These are phyloP conservation scores for Diaporthe vaccinii DNA, from an alignment of 2,329 filamentous ascomycete species.

Conservation along the genomic window DNA sequence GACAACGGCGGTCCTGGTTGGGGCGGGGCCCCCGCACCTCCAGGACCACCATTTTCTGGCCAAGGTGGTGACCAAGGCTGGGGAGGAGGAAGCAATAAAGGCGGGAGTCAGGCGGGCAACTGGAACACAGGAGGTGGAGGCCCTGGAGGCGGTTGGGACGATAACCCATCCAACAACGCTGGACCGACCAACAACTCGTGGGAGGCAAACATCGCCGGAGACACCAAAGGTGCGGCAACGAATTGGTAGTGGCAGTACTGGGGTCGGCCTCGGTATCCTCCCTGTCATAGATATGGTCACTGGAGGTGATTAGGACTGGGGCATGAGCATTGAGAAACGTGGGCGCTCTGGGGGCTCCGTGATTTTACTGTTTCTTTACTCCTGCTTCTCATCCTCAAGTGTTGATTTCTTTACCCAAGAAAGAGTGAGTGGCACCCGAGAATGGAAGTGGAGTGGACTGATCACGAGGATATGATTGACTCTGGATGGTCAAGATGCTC, in stretches of 20 bases:
- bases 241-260: slow-evolving; percentile 36
- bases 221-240: slow-evolving; percentile 31
- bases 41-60: neutral
- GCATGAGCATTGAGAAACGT: neutral
- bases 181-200: slow-evolving; percentile 16
- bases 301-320: neutral
- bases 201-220: neutral
- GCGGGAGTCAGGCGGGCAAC: neutral
- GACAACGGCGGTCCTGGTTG: neutral
- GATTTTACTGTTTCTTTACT: slow-evolving; percentile 4
- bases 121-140: slow-evolving; percentile 14
- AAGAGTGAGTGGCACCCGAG: neutral
- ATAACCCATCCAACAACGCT: slow-evolving; percentile 33
- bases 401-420: neutral
- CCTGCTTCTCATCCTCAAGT: slow-evolving; percentile 1
- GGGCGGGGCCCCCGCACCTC: neutral
- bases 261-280: slow-evolving; percentile 10
- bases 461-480: neutral
- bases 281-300: neutral
- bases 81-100: slow-evolving; percentile 11
- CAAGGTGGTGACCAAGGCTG: slow-evolving; percentile 5
- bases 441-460: neutral
- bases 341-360: slow-evolving; percentile 17
- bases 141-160: neutral
- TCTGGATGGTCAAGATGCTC: neutral